Base-by-base conservation (phyloP, 1,284 basidiomycete species). In the Schizophyllum amplum region DNA sequence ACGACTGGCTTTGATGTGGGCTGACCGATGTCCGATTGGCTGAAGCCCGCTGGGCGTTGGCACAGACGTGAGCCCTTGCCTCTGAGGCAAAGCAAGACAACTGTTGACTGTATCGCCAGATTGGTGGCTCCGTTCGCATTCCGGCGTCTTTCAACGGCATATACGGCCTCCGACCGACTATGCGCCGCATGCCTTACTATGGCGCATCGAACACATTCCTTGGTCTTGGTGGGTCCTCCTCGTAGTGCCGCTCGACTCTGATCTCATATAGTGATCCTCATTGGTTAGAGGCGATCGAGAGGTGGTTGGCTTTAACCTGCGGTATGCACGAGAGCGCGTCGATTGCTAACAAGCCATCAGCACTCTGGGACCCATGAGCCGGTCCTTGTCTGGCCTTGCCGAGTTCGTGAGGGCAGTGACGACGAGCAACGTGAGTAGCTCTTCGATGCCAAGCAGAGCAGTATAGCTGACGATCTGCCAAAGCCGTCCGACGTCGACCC, bases 111-210 rank as follows among this genome's bases (percentile, higher is more conserved):
- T 20, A 9, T 48, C 50, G 22, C 15, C 24, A 42, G 33, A 23
- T 24, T 24, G 9, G 42, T 56, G 84, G 84, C 5, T 86, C 84
- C 17, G 70, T 90, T 56, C 83, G 88, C 15, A 85, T 89, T 56
- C 90, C 90, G 4, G 71, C 83, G 4, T 75, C 81, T 0, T 81
- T 87, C 61, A 80, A 78, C 61, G 86, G 86, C 1, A 64, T 87
- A 15, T 92, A 87, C 65, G 82, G 81, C 6, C 71, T 93, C 25
- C 80, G 86, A 21, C 87, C 89, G 0, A 87, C 85, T 1, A 86
- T 77, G 60, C 78, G 81, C 24, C 81, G 91, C 5, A 73, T 92
- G 26, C 87, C 90, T 0, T 91, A 89, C 57, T 71, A 71, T 49
- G 88, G 87, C 9, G 76, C 80, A 0, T 69, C 75, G 4, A 87